phyloP scores from a whole-genome alignment of 2,329 filamentous ascomycete genomes.

The Ploettnerulaceae sp. region DNA sequence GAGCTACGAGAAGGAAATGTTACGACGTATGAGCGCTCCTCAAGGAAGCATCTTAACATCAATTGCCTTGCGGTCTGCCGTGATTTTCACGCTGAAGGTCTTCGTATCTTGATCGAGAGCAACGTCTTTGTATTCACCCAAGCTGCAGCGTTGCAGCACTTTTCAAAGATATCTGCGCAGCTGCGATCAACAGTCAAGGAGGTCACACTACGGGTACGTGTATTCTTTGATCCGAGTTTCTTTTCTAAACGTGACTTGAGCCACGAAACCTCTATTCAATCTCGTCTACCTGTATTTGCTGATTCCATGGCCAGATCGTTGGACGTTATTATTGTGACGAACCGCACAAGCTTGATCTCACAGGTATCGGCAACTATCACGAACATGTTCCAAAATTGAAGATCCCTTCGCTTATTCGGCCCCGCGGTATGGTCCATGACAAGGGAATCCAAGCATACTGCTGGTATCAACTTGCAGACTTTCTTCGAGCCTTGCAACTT shows the following conservation, averaged over 20 bases:
- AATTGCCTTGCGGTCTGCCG: conserved; percentile 49
- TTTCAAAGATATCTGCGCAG: conserved; percentile 41
- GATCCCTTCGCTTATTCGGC: conserved; percentile 15
- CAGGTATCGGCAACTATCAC: conserved; percentile 15
- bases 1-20: conserved; percentile 41
- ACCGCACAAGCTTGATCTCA: conserved; percentile 13
- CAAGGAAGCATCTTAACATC: conserved; percentile 46
- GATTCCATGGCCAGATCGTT: conserved; percentile 43
- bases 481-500: conserved; percentile 16
- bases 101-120: conserved; percentile 45
- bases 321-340: conserved; percentile 53
- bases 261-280: no score
- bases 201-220: conserved; percentile 41
- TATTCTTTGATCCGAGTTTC: background rate
- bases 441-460: conserved; percentile 24
- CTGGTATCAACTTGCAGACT: conserved; percentile 24
- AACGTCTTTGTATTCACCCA: conserved; percentile 53
- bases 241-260: no score
- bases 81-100: conserved; percentile 46
- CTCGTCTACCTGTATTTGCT: no score
- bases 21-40: conserved; percentile 39
- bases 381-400: conserved; percentile 6
- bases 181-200: conserved; percentile 43
- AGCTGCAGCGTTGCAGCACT: conserved; percentile 45
- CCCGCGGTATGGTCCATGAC: conserved; percentile 15